Conservation (phyloP, 108 stramenopile genomes). For the Skeletonema grethae region DNA sequence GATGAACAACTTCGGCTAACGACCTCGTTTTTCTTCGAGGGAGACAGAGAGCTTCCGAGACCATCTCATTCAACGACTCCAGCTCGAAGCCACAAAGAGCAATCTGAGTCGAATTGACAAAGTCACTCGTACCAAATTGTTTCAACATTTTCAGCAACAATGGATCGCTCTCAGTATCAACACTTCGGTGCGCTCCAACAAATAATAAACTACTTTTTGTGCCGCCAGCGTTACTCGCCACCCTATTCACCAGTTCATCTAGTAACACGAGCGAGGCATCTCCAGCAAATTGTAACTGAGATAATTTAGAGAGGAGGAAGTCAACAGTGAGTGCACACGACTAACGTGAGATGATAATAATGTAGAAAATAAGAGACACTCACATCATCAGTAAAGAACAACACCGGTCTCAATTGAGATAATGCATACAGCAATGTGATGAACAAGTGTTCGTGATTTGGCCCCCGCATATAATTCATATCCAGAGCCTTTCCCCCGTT, state of each 20-base stretch:
- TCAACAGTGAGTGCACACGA: neutral
- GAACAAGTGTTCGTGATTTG: slow-evolving; percentile 1
- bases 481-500: neutral
- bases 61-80: slow-evolving; percentile 17
- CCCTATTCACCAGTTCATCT: slow-evolving; percentile 3
- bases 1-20: slow-evolving; percentile 21
- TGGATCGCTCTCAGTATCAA: neutral
- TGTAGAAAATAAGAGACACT: neutral
- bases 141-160: slow-evolving; percentile 4
- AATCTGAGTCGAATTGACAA: slow-evolving; percentile 7
- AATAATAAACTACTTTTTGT: slow-evolving; percentile 3
- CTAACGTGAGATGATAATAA: neutral
- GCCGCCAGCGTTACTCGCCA: neutral
- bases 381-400: slow-evolving; percentile 31
- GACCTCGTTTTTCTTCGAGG: slow-evolving; percentile 17
- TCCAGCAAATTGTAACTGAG: slow-evolving; percentile 29
- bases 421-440: slow-evolving; percentile 14
- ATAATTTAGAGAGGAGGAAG: neutral
- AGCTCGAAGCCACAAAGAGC: neutral
- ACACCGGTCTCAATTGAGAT: slow-evolving; percentile 11
- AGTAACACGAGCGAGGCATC: slow-evolving; percentile 11
- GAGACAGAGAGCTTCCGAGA: slow-evolving; percentile 19
- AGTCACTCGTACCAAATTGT: neutral
- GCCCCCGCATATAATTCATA: neutral
- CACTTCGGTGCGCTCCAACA: neutral